Percentiles rank a stretch among this genome's conserved stretches.
phyloP scores from a whole-genome alignment of 306 rosid genomes.

The Trichosanthes cucumerina region DNA sequence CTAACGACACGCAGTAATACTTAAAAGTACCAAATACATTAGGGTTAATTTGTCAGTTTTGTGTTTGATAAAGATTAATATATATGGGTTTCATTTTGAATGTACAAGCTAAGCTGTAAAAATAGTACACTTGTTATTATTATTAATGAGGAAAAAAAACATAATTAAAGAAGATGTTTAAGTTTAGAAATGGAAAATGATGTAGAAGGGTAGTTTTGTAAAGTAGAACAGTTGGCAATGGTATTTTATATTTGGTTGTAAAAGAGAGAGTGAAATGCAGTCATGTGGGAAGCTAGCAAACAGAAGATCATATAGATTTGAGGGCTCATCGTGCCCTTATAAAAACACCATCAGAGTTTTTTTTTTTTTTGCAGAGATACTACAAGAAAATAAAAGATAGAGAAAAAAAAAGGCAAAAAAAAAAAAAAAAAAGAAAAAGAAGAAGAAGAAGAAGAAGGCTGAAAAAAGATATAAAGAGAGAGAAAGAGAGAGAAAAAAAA shows the following conservation, averaged over 20 bases:
- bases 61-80: background rate
- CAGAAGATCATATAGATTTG: slow-evolving; percentile 61
- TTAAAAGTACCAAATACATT: background rate
- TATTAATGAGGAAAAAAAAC: too few relatives aligned
- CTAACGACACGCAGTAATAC: background rate
- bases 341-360: slow-evolving; percentile 28
- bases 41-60: background rate
- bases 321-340: slow-evolving; percentile 49
- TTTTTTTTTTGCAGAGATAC: slow-evolving; percentile 23
- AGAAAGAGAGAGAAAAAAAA: too few relatives aligned
- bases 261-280: slow-evolving; percentile 36
- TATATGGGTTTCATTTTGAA: background rate
- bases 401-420: background rate
- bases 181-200: background rate
- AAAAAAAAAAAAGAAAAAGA: background rate
- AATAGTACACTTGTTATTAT: background rate
- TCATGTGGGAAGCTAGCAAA: slow-evolving; percentile 59
- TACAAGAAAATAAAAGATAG: slow-evolving; percentile 8
- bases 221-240: slow-evolving; percentile 15
- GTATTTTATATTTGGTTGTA: slow-evolving; percentile 19
- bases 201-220: slow-evolving; percentile 44
- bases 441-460: background rate
- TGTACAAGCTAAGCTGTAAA: slow-evolving; percentile 5
- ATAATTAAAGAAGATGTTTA: background rate
- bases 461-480: background rate